These are phyloP conservation scores for Diutina neorugosa DNA, from an alignment of 1,139 yeast genomes.

Conservation along the genomic window DNA sequence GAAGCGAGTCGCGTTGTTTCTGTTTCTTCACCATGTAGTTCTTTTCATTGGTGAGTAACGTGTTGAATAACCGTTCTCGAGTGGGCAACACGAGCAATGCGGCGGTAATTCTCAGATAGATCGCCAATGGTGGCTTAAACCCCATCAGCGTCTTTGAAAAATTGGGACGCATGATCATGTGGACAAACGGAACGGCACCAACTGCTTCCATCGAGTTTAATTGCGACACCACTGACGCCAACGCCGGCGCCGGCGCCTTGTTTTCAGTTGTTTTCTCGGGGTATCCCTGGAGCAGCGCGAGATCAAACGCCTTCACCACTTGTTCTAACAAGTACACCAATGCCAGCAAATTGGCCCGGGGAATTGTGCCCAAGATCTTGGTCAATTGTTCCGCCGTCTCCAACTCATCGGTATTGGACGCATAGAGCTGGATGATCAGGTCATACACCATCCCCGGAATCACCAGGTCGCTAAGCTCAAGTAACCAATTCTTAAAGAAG, in stretches of 20 bases:
- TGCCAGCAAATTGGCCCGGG: conserved; percentile 31
- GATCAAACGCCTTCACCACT: conserved; percentile 15
- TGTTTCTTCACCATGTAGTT: not conserved
- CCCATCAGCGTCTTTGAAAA: conserved; percentile 24
- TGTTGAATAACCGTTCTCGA: not conserved
- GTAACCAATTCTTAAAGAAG: conserved; percentile 29
- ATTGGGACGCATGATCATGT: conserved; percentile 31
- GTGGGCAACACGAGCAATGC: not conserved
- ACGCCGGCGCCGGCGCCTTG: conserved; percentile 6
- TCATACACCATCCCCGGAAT: conserved; percentile 34
- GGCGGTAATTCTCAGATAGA: conserved; percentile 12
- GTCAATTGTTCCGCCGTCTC: conserved; percentile 6
- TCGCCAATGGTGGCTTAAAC: conserved; percentile 27
- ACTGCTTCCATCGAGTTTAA: conserved; percentile 27
- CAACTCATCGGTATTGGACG: not conserved
- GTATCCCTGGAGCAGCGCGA: conserved; percentile 12
- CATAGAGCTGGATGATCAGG: not conserved
- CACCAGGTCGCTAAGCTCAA: conserved; percentile 31
- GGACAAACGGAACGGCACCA: conserved; percentile 30
- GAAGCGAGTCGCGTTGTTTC: not conserved
- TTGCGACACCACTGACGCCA: conserved; percentile 9
- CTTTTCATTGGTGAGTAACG: conserved; percentile 1
- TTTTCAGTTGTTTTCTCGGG: conserved; percentile 8
- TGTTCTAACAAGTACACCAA: conserved; percentile 27
- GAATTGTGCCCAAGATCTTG: conserved; percentile 21